Evolutionary conservation across 2,329 filamentous ascomycete genomes (phyloP).

Genomic region (Xylaria polymorpha): DNA sequence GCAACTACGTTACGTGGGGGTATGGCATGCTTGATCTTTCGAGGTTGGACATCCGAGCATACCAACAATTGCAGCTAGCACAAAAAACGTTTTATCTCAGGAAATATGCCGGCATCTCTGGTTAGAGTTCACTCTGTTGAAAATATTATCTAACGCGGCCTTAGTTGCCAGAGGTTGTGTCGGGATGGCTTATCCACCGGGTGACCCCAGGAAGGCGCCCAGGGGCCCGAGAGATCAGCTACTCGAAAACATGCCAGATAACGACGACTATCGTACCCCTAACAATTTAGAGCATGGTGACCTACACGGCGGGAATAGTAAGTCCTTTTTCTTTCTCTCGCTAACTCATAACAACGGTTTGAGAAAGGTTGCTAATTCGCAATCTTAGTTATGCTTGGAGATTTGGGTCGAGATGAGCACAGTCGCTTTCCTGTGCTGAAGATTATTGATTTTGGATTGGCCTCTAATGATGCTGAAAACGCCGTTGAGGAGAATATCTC

Average conservation of each 20-base stretch:
- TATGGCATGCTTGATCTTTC: not conserved
- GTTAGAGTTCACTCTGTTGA: not conserved
- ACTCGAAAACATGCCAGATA: not conserved
- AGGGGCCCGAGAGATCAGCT: slow-evolving; percentile 1
- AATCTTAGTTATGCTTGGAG: slow-evolving; percentile 9
- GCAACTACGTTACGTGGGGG: not conserved
- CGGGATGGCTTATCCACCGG: slow-evolving; percentile 15
- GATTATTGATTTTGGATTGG: slow-evolving; percentile 1
- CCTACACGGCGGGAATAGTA: slow-evolving; percentile 9
- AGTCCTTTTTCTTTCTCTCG: not conserved
- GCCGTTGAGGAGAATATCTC: not conserved
- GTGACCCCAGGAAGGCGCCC: not conserved
- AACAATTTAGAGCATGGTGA: not conserved
- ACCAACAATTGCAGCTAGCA: not conserved
- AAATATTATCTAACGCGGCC: not conserved
- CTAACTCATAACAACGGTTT: not conserved
- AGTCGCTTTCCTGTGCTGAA: slow-evolving; percentile 5
- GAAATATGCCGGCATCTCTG: not conserved
- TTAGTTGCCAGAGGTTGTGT: slow-evolving; percentile 7
- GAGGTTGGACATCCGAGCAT: not conserved
- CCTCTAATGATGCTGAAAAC: not conserved
- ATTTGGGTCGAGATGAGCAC: not conserved
- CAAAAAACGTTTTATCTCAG: not conserved
- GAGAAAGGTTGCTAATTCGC: not conserved
- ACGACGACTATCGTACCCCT: not conserved